These are phyloP conservation scores for Kockiozyma suomiensis DNA, from an alignment of 805 yeast genomes.

Conservation along the genomic window DNA sequence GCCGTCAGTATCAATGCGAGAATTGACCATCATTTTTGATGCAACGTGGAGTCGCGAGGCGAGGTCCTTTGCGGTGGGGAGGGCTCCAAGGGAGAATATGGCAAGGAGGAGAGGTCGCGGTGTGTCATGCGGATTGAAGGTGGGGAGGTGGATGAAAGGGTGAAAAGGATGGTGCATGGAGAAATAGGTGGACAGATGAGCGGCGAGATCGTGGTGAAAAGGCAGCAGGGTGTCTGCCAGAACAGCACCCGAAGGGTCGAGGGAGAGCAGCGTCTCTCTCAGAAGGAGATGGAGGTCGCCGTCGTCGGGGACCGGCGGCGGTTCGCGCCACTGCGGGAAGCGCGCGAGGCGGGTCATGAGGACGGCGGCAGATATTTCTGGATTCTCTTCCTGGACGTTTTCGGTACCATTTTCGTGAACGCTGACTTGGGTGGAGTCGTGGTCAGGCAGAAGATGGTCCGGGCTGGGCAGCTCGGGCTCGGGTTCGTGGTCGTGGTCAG, in stretches of 20 bases:
- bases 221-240: constrained; percentile 27
- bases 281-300: constrained; percentile 24
- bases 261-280: constrained; percentile 27
- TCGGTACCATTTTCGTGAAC: neutral
- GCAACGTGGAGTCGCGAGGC: constrained; percentile 39
- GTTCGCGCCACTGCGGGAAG: constrained; percentile 7
- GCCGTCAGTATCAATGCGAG: constrained; percentile 39
- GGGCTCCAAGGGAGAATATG: constrained; percentile 43
- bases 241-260: constrained; percentile 27
- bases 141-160: constrained; percentile 42
- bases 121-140: constrained; percentile 39
- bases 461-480: no score
- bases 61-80: constrained; percentile 36
- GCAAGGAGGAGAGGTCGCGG: constrained; percentile 42
- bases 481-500: neutral
- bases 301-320: constrained; percentile 7
- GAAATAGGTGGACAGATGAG: constrained; percentile 42
- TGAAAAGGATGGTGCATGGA: constrained; percentile 41
- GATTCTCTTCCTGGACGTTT: constrained; percentile 1
- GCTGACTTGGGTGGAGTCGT: neutral
- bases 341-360: constrained; percentile 26
- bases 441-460: neutral
- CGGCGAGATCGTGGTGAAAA: constrained; percentile 37
- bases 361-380: constrained; percentile 18
- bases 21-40: constrained; percentile 38